These are phyloP conservation scores for Knoxia roxburghii DNA, from an alignment of 257 asterid species.

Conservation along the genomic window DNA sequence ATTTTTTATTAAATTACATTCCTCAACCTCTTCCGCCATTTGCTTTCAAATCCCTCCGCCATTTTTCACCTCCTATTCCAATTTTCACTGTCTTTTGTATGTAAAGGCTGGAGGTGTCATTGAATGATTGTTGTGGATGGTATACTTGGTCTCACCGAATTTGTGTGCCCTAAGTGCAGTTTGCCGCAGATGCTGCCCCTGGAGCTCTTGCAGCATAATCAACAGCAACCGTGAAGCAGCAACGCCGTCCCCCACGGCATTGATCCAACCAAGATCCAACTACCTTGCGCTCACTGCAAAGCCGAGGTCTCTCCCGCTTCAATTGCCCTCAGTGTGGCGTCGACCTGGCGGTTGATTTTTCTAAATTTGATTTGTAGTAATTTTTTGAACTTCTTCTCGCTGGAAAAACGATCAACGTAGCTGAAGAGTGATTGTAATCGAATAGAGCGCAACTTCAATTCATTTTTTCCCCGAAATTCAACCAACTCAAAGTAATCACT, in stretches of 20 bases:
- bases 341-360: constrained; percentile 70
- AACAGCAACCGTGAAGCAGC: constrained; percentile 33
- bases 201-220: constrained; percentile 61
- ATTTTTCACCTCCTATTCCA: no score
- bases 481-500: constrained; percentile 32
- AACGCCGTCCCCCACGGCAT: constrained; percentile 65
- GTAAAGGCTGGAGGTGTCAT: no score
- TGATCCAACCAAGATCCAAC: constrained; percentile 97
- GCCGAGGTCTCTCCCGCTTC: constrained; percentile 84
- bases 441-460: not conserved
- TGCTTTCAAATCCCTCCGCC: no score
- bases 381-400: constrained; percentile 29
- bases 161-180: constrained; percentile 88
- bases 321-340: constrained; percentile 83
- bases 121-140: no score
- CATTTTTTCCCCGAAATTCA: constrained; percentile 11
- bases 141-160: constrained; percentile 79
- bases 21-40: no score
- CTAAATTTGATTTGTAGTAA: constrained; percentile 51
- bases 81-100: no score
- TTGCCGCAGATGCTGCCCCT: constrained; percentile 98
- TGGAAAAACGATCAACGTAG: no score
- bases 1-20: no score
- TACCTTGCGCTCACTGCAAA: constrained; percentile 87
- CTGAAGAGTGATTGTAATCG: not conserved